Percentiles rank a stretch among this genome's conserved stretches.
Evolutionary conservation across 164 flowering plant species (phyloP).

Genomic region (Kalanchoe fedtschenkoi): DNA sequence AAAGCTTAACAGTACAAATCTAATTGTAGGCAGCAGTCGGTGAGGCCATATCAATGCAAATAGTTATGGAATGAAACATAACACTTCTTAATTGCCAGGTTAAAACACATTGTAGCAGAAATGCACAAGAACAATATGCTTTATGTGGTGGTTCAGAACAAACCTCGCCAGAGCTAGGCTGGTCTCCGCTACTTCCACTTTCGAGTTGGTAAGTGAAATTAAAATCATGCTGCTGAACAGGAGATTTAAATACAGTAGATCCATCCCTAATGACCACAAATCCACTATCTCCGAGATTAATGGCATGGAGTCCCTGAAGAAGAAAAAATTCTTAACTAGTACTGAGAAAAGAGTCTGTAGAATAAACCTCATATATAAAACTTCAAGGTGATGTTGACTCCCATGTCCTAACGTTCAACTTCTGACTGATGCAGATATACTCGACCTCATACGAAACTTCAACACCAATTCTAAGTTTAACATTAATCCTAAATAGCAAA

Average conservation of each 20-base stretch:
- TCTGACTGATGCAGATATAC: not conserved
- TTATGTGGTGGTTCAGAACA: conserved; percentile 11
- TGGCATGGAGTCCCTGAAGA: conserved; percentile 71
- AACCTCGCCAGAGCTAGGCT: conserved; percentile 93
- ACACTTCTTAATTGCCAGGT: too few relatives aligned
- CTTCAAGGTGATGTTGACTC: not conserved
- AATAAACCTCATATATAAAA: not conserved
- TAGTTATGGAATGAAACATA: too few relatives aligned
- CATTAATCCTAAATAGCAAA: not conserved
- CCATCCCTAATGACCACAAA: conserved; percentile 90
- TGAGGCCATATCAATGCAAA: too few relatives aligned
- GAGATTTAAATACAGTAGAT: conserved; percentile 72
- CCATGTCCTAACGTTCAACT: not conserved
- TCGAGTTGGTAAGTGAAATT: conserved; percentile 91
- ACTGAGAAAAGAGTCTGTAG: not conserved
- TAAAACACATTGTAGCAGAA: too few relatives aligned
- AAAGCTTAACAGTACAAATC: not conserved
- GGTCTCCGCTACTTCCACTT: conserved; percentile 55
- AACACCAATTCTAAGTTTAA: not conserved
- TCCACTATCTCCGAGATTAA: conserved; percentile 93
- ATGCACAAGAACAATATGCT: not conserved
- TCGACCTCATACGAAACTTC: not conserved
- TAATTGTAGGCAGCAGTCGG: not conserved
- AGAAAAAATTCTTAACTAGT: not conserved
- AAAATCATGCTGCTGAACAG: conserved; percentile 88